These are phyloP conservation scores for Xylaria grammica DNA, from an alignment of 495 filamentous ascomycete species.

Conservation along the genomic window DNA sequence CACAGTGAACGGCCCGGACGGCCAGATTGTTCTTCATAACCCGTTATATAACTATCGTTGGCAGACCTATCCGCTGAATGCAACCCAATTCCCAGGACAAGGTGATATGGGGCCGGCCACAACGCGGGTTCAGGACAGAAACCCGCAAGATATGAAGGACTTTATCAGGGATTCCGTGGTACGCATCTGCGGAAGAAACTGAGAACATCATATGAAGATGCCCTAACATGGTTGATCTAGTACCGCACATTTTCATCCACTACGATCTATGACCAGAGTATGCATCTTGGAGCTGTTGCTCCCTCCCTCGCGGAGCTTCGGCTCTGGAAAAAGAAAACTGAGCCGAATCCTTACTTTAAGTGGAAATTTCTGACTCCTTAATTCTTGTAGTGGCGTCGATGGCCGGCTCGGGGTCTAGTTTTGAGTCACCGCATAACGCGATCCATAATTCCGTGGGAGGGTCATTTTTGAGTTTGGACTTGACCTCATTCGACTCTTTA, in stretches of 20 bases:
- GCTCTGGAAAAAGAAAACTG: background rate
- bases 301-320: too few species aligned
- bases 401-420: conserved; percentile 33
- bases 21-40: conserved; percentile 35
- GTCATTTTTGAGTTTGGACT: conserved; percentile 36
- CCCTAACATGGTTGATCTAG: conserved; percentile 28
- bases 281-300: background rate
- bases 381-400: conserved; percentile 31
- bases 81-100: conserved; percentile 31
- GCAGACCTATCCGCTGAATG: conserved; percentile 34
- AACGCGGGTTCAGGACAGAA: conserved; percentile 32
- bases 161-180: conserved; percentile 39
- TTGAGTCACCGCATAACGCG: conserved; percentile 44
- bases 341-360: background rate
- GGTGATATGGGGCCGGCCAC: conserved; percentile 28
- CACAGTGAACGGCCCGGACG: conserved; percentile 40
- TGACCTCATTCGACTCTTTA: conserved; percentile 44
- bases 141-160: conserved; percentile 23
- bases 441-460: conserved; percentile 42
- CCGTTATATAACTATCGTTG: conserved; percentile 46
- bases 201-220: background rate
- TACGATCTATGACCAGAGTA: conserved; percentile 35
- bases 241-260: conserved; percentile 43
- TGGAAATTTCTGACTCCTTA: background rate
- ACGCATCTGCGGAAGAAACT: conserved; percentile 5